These are phyloP conservation scores for Diaporthe ampelina DNA, from an alignment of 2,329 filamentous ascomycete species.

Conservation along the genomic window DNA sequence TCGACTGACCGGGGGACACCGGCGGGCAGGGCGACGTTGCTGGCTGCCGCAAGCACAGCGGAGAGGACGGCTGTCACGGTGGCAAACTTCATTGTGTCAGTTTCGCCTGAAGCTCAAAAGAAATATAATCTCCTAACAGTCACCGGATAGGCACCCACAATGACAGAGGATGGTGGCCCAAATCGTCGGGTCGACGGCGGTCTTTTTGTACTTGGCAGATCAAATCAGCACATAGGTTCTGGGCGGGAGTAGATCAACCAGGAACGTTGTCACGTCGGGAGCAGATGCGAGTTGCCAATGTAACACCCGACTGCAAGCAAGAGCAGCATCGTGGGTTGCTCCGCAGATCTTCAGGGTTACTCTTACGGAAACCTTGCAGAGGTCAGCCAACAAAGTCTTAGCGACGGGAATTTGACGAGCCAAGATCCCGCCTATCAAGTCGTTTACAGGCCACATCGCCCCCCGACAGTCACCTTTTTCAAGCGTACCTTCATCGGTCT, in stretches of 20 bases:
- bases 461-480: neutral
- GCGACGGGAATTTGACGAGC: constrained; percentile 14
- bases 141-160: neutral
- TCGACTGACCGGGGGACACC: constrained; percentile 52
- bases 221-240: neutral
- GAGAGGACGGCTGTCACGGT: constrained; percentile 44
- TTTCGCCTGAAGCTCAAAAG: neutral
- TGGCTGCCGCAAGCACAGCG: constrained; percentile 45
- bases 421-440: constrained; percentile 34
- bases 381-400: neutral
- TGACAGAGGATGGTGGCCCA: neutral
- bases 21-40: constrained; percentile 48
- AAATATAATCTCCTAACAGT: neutral
- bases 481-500: neutral
- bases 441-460: neutral
- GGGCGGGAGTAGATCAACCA: constrained; percentile 5
- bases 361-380: neutral
- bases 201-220: constrained; percentile 16
- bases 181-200: neutral
- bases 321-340: neutral
- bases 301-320: neutral
- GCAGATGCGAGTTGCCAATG: constrained; percentile 1
- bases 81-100: constrained; percentile 43
- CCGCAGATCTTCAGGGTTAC: neutral
- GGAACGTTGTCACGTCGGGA: constrained; percentile 23